Evolutionary conservation across 257 asterid genomes (phyloP).

Genomic region (Solanum gracilifrons): DNA sequence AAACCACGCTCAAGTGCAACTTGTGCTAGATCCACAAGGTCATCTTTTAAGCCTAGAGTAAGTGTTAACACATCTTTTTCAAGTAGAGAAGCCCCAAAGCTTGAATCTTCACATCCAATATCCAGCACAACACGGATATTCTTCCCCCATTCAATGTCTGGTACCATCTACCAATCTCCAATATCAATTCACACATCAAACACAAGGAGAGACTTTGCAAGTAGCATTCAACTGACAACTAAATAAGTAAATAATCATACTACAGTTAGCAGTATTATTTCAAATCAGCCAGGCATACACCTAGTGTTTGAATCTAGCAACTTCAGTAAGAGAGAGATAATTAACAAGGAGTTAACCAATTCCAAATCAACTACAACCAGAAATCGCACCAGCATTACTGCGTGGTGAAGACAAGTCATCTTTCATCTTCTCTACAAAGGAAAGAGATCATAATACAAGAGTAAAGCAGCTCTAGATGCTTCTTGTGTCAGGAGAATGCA

Average conservation of each 20-base stretch:
- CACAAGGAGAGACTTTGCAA: not conserved
- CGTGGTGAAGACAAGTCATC: not conserved
- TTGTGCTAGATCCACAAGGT: slow-evolving; percentile 77
- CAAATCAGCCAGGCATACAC: not conserved
- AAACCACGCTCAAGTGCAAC: slow-evolving; percentile 91
- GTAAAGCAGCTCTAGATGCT: not conserved
- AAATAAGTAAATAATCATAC: not conserved
- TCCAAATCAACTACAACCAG: not conserved
- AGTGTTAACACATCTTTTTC: slow-evolving; percentile 70
- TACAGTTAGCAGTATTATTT: not conserved
- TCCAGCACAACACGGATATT: slow-evolving; percentile 78
- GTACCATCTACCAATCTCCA: slow-evolving; percentile 65
- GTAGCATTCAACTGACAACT: not conserved
- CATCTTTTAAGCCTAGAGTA: slow-evolving; percentile 81
- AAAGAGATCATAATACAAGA: not conserved
- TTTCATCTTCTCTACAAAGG: not conserved
- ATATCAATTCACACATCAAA: slow-evolving; percentile 14
- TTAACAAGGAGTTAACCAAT: not conserved
- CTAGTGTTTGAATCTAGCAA: not conserved
- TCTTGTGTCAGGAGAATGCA: not conserved
- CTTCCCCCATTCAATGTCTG: slow-evolving; percentile 97
- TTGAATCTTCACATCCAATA: slow-evolving; percentile 82
- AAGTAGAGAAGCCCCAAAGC: slow-evolving; percentile 61
- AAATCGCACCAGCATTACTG: not conserved
- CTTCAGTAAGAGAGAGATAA: not conserved